Conservation (phyloP, 2,329 filamentous ascomycete species). For the Fusarium sp. region DNA sequence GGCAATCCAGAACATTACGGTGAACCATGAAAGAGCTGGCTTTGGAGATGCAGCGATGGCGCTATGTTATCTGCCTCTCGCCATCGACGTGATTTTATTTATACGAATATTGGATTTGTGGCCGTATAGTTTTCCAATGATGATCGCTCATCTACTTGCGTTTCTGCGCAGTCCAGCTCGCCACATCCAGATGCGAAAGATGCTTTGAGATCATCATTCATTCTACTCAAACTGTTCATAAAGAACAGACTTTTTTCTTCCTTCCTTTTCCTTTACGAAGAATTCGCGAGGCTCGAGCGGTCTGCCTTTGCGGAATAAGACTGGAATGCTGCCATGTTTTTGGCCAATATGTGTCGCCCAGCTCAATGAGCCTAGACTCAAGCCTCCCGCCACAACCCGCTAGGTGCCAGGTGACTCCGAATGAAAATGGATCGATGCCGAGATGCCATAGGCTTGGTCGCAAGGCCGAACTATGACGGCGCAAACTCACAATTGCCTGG, state of each 20-base stretch:
- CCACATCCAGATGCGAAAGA: conserved; percentile 9
- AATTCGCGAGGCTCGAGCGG: conserved; percentile 18
- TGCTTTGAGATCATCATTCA: conserved; percentile 11
- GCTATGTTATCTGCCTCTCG: conserved; percentile 7
- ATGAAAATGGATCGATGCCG: conserved; percentile 20
- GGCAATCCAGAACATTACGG: conserved; percentile 17
- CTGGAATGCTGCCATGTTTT: conserved; percentile 44
- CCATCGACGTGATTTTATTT: not conserved
- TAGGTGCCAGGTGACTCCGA: conserved; percentile 38
- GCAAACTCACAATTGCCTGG: conserved; percentile 36
- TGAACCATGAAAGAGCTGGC: conserved; percentile 9
- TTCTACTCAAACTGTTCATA: not conserved
- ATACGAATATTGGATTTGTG: conserved; percentile 25
- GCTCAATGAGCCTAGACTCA: conserved; percentile 45
- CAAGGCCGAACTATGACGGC: conserved; percentile 36
- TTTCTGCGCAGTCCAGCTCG: conserved; percentile 6
- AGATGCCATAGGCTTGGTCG: conserved; percentile 35
- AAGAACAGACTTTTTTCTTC: not conserved
- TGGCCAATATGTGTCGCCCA: conserved; percentile 30
- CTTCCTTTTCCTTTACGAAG: conserved; percentile 1
- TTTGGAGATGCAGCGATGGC: conserved; percentile 13
- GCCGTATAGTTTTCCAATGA: conserved; percentile 32
- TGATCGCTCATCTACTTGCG: conserved; percentile 16
- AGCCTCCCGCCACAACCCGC: conserved; percentile 47
- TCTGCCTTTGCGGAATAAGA: conserved; percentile 20